A percentile compares a stretch with the other conserved stretches of the same genome.
Conservation (phyloP, 805 yeast species). For the Pichia californica region DNA sequence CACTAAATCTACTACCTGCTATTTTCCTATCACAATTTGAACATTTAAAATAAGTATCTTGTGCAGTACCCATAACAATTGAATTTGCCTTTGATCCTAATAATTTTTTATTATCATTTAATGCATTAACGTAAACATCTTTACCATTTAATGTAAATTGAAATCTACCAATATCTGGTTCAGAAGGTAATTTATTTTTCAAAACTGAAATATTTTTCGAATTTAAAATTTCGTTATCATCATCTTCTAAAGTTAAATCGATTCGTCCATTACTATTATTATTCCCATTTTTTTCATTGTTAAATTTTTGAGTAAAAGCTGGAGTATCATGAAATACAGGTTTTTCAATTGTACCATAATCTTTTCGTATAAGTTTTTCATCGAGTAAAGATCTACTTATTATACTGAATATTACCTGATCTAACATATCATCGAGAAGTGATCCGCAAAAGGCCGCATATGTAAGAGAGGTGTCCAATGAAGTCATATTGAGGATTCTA, state of each 20-base stretch:
- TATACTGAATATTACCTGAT: conserved; percentile 30
- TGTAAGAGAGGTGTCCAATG: conserved; percentile 19
- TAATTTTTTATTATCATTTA: conserved; percentile 8
- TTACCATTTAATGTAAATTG: conserved; percentile 24
- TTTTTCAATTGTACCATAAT: conserved; percentile 25
- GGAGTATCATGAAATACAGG: conserved; percentile 22
- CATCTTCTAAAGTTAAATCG: conserved; percentile 11
- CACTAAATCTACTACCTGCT: conserved; percentile 89
- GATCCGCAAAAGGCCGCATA: conserved; percentile 27
- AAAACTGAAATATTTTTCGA: no score
- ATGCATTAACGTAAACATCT: conserved; percentile 25
- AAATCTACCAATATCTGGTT: conserved; percentile 27
- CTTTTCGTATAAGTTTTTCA: conserved; percentile 26
- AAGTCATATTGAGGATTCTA: conserved; percentile 5
- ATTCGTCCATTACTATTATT: neutral
- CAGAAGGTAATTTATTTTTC: conserved; percentile 8
- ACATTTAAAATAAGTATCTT: conserved; percentile 60
- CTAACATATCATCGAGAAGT: conserved; percentile 28
- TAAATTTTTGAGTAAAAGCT: neutral
- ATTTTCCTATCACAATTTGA: conserved; percentile 77
- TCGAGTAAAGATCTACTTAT: conserved; percentile 24
- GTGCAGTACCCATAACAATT: conserved; percentile 15
- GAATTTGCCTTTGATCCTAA: conserved; percentile 11
- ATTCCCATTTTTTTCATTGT: neutral
- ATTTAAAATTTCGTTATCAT: no score